Evolutionary conservation across 768 basidiomycete genomes (phyloP), one percentile per base, ranked within the genome.

Genomic region (Saitozyma sp.): DNA sequence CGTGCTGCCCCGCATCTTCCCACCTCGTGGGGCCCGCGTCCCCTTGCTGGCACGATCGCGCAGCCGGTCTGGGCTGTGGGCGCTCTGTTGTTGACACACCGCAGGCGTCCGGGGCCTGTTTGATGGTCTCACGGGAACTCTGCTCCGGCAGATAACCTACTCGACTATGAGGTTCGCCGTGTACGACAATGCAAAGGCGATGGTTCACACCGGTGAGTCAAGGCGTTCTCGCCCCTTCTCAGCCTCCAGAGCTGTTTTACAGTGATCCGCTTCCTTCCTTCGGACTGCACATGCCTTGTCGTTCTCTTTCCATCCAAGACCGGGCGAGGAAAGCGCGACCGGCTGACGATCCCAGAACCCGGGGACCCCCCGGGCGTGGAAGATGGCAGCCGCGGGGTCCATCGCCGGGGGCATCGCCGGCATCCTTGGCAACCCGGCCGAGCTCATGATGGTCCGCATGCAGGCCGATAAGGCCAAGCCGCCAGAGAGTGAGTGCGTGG

Each of bases 71-170:
- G n/a, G n/a, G n/a, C n/a, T n/a, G n/a, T n/a, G n/a, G n/a, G n/a
- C n/a, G n/a, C n/a, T n/a, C n/a, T n/a, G n/a, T n/a, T n/a, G n/a
- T n/a, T n/a, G n/a, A 50, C 42, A 17, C 58, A 41, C 20, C 8
- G 38, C 17, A 59, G 65, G 61, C 59, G 80, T 82, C 54, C 83
- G 86, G 46, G 92, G 92, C 2, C 83, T 93, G 52, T 91, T 86
- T 73, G 92, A 92, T 74, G 92, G 92, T 16, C 90, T 92, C 62
- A 83, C 88, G 2, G 92, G 91, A 39, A 95, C 92, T 38, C 88
- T 90, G 86, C 80, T 95, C 79, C 85, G 92, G 39, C 92, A 95
- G 80, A 91, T 93, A 90, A 89, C 87, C 41, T 94, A 94, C 80
- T 91, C 89, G 49, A 82, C 92, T 77, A 91, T 90, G 78, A 84